Base-by-base conservation (phyloP, 2,329 filamentous ascomycete genomes). In the Aureobasidium sp. region DNA sequence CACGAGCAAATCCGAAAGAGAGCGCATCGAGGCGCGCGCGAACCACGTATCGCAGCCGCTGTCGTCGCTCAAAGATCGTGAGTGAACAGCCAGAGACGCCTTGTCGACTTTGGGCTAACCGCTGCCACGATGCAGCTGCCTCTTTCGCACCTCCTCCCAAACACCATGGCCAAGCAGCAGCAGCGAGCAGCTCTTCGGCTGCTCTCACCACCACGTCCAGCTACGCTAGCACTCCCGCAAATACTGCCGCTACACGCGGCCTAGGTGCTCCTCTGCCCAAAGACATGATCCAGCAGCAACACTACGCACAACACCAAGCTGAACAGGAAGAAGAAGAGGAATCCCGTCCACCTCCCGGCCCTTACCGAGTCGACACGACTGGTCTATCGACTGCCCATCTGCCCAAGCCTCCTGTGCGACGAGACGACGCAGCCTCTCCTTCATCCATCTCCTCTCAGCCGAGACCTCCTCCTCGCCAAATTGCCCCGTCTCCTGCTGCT, bases 131-230 rank as follows among this genome's bases (percentile, higher is more conserved):
- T 21, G 6, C 44, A 66, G 65, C 90, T 1, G 73, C 83, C 1
- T 82, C 85, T 16, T 96, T 96, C 71, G 90, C 84, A 2, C 90
- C 91, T 29, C 91, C 91, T 30, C 91, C 91, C 0, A 92, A 84
- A 68, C 88, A 83, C 64, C 75, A 81, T 70, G 75, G 77, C 61
- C 74, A 73, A 14, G 73, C 72, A 7, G 74, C 78, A 3, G 68
- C 34, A 37, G 11, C 11, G 14, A 72, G 57, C 5, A 55, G 34
- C 10, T n/a, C 41, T 2, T 44, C 63, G 4, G 32, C 55, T 16
- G 16, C 32, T 13, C 53, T 44, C 5, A 29, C 21, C 32, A 27
- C 57, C 30, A 50, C 58, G 27, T 36, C 58, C 9, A 44, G 49
- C 25, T n/a, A 36, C 6, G 8, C 25, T 16, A 53, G 34, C 13